Conservation (phyloP, 2,329 filamentous ascomycete species). For the Ustilaginoidea virens region DNA sequence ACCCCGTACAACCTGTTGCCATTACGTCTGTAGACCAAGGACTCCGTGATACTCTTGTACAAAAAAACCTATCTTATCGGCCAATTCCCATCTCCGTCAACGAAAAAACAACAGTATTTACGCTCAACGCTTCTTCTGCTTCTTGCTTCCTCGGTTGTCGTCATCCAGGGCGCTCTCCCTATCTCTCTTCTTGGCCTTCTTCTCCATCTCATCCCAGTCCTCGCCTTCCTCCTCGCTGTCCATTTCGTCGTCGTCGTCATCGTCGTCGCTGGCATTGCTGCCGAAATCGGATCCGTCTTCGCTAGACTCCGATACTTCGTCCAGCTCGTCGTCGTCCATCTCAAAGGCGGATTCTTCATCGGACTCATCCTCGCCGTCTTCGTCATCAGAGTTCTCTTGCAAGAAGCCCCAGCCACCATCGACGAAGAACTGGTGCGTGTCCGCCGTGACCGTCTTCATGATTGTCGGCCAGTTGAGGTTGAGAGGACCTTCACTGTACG, state of each 20-base stretch:
- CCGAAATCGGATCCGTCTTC: slow-evolving; percentile 89
- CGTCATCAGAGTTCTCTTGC: slow-evolving; percentile 72
- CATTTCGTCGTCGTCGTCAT: slow-evolving; percentile 48
- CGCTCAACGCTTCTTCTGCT: slow-evolving; percentile 27
- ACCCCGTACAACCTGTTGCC: too few species aligned
- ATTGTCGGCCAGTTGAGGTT: slow-evolving; percentile 99
- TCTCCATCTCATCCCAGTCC: slow-evolving; percentile 89
- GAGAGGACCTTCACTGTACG: slow-evolving; percentile 83
- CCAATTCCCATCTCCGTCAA: too few species aligned
- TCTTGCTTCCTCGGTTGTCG: slow-evolving; percentile 58
- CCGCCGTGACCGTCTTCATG: slow-evolving; percentile 95
- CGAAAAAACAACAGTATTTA: too few species aligned
- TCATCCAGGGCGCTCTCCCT: slow-evolving; percentile 34
- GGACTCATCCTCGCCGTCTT: slow-evolving; percentile 60
- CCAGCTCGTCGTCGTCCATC: slow-evolving; percentile 72
- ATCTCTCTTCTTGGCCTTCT: slow-evolving; percentile 78
- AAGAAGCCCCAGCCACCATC: slow-evolving; percentile 95
- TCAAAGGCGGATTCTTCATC: slow-evolving; percentile 90
- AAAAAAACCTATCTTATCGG: background rate
- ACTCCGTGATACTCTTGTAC: slow-evolving; percentile 1
- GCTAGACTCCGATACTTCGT: slow-evolving; percentile 59
- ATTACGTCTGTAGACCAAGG: too few species aligned
- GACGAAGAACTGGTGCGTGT: slow-evolving; percentile 87
- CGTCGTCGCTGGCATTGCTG: slow-evolving; percentile 71
- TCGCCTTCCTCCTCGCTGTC: slow-evolving; percentile 62